These are phyloP conservation scores for Russula sp. DNA, from an alignment of 768 basidiomycete species.

Conservation along the genomic window DNA sequence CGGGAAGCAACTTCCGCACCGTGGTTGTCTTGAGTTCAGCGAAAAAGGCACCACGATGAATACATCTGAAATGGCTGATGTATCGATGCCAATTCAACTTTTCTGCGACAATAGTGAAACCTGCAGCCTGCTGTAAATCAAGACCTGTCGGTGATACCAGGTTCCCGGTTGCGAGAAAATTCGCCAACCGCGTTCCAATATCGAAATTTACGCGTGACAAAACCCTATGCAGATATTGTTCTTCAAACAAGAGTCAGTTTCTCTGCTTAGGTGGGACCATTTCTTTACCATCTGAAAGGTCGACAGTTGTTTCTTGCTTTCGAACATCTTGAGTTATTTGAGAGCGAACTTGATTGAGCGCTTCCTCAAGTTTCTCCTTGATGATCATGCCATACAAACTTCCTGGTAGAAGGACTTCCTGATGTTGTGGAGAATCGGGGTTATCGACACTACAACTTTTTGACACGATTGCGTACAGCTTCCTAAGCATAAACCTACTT, in stretches of 20 bases:
- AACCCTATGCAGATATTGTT: constrained; percentile 73
- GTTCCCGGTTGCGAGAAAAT: constrained; percentile 97
- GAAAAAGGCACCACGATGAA: constrained; percentile 99
- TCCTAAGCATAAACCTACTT: constrained; percentile 90
- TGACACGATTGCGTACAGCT: constrained; percentile 87
- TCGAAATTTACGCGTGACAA: constrained; percentile 80
- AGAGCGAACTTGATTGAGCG: constrained; percentile 60
- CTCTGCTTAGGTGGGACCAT: no score
- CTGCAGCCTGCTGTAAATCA: constrained; percentile 93
- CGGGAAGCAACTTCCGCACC: constrained; percentile 92
- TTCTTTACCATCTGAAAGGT: constrained; percentile 79
- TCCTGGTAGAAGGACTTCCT: constrained; percentile 94
- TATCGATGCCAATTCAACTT: constrained; percentile 99
- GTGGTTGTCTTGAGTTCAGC: constrained; percentile 97
- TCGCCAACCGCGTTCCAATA: constrained; percentile 80
- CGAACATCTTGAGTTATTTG: constrained; percentile 69
- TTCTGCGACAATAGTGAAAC: constrained; percentile 98
- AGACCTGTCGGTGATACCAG: constrained; percentile 90
- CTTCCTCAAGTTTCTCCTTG: constrained; percentile 94
- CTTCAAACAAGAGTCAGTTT: constrained; percentile 33
- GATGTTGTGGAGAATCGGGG: constrained; percentile 97
- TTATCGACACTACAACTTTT: constrained; percentile 89
- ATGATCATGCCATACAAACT: constrained; percentile 93
- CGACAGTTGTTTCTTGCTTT: constrained; percentile 63
- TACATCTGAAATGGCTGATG: constrained; percentile 96